A percentile compares a stretch with the other conserved stretches of the same genome.
These are phyloP conservation scores for Candida labiduridarum DNA, from an alignment of 1,139 yeast species.

Conservation along the genomic window DNA sequence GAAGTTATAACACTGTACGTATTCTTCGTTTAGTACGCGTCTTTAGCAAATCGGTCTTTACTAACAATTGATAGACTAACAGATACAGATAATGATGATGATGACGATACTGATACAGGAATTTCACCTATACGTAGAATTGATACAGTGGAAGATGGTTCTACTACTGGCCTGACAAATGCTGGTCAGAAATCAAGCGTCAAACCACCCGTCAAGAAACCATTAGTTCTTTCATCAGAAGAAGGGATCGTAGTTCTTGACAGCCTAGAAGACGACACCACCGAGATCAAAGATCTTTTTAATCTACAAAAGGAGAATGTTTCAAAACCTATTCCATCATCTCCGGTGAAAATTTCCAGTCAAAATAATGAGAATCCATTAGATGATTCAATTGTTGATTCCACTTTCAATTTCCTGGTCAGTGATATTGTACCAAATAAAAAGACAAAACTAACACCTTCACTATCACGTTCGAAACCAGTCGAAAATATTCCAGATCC, in stretches of 20 bases:
- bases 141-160: neutral
- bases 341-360: neutral
- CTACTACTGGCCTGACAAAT: neutral
- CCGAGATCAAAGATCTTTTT: neutral
- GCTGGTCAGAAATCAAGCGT: neutral
- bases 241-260: conserved; percentile 4
- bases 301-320: neutral
- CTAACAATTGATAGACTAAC: neutral
- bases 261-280: conserved; percentile 6
- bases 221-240: neutral
- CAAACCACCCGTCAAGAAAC: neutral
- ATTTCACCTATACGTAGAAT: neutral
- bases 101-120: neutral
- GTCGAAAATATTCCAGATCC: conserved; percentile 8
- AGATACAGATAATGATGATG: conserved; percentile 1
- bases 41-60: neutral
- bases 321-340: conserved; percentile 5
- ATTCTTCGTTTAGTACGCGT: conserved; percentile 3
- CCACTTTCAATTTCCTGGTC: conserved; percentile 15
- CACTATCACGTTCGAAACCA: neutral
- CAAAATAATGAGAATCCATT: neutral
- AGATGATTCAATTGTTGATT: conserved; percentile 15
- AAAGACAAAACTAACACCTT: neutral
- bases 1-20: conserved; percentile 26
- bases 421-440: neutral